These are phyloP conservation scores for Rhytidhysteron rufulum DNA, from an alignment of 2,329 filamentous ascomycete species.

Conservation along the genomic window DNA sequence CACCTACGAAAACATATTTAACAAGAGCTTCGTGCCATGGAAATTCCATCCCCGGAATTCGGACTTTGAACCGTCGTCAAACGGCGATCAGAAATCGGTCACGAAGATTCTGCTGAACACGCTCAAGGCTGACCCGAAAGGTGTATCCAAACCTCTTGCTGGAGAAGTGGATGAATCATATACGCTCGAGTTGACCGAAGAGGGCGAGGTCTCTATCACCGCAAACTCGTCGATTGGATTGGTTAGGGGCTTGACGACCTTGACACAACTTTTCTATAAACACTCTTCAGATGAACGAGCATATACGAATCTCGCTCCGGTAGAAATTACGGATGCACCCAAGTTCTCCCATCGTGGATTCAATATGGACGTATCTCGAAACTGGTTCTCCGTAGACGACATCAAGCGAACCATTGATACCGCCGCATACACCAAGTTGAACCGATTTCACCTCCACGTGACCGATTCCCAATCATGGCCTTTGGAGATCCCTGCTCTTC, in stretches of 20 bases:
- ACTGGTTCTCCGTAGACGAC: slow-evolving; percentile 64
- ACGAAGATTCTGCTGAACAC: slow-evolving; percentile 61
- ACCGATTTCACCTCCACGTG: slow-evolving; percentile 74
- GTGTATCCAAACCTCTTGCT: slow-evolving; percentile 57
- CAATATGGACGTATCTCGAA: slow-evolving; percentile 73
- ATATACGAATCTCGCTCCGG: slow-evolving; percentile 69
- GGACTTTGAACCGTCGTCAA: slow-evolving; percentile 59
- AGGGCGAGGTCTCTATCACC: slow-evolving; percentile 59
- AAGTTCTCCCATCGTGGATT: slow-evolving; percentile 74
- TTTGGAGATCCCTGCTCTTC: slow-evolving; percentile 71
- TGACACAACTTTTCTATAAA: slow-evolving; percentile 74
- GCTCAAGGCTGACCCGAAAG: slow-evolving; percentile 50
- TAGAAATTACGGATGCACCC: slow-evolving; percentile 69
- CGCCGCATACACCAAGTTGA: slow-evolving; percentile 76
- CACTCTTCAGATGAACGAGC: slow-evolving; percentile 52
- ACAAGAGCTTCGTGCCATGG: slow-evolving; percentile 71
- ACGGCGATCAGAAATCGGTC: slow-evolving; percentile 50
- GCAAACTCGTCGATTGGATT: slow-evolving; percentile 67
- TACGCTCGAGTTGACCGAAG: slow-evolving; percentile 55
- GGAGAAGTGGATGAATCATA: slow-evolving; percentile 75
- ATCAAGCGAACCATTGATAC: slow-evolving; percentile 75
- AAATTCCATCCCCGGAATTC: slow-evolving; percentile 65
- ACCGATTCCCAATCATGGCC: slow-evolving; percentile 87
- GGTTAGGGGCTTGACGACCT: slow-evolving; percentile 69
- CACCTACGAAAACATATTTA: slow-evolving; percentile 61